Base-by-base conservation (phyloP, 495 filamentous ascomycete genomes). In the Podospora pseudocomata region DNA sequence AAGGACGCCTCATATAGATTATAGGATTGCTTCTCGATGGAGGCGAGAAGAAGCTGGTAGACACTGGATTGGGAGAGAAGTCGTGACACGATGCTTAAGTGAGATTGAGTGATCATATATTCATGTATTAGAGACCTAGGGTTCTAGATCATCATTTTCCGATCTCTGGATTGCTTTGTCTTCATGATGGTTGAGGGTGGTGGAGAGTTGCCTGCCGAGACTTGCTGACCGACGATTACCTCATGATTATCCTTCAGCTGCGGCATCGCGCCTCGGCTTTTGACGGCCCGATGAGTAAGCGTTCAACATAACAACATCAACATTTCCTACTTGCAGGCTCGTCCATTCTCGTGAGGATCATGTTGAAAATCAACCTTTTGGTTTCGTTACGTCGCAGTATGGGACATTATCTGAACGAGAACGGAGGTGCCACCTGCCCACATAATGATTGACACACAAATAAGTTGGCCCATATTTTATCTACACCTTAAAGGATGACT, bases 171-270 rank as follows among this genome's bases (percentile, higher is more conserved):
- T 49, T 63, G 61, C 57, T 64, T 65, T 49, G 39, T 28, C 34
- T 64, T 59, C 60, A 60, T 60, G 26, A 13, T 23, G 23, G 18
- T 60, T 23, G 30, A 20, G 5, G 23, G 28, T 60, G 32, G 54
- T 68, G 32, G 65, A 54, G 32, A 59, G 23, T 58, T 20, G 56
- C 44, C 65, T 23, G 63, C 30, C 57, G 34, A 32, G 54, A 68
- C 15, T 39, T 56, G 67, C 71, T 73, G 67, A 67, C 60, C 15
- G 60, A 60, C 53, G 65, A 63, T 73, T 72, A 69, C 64, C 65
- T 70, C 26, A 65, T 66, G 60, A 61, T 32, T 68, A 34, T 20
- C 26, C n/a, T 27, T 44, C 5, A 32, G 32, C 34, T 58, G 23
- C n/a, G n/a, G 55, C n/a, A 26, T 58, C 55, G 55, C 55, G 55